Evolutionary conservation across 129 eudicot genomes (phyloP).

Genomic region (Ambrosia trifida): DNA sequence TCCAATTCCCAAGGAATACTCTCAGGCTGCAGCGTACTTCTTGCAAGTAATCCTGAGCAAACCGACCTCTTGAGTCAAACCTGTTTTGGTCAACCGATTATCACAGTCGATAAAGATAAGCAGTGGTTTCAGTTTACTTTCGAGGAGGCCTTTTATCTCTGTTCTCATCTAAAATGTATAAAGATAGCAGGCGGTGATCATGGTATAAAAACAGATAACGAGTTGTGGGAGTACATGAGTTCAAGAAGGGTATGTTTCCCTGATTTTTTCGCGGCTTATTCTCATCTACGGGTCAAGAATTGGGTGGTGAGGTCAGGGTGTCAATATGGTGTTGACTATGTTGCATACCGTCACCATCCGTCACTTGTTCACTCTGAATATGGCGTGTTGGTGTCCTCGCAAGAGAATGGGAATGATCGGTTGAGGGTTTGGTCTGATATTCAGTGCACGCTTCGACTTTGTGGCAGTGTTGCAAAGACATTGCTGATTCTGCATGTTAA

Average conservation of each 20-base stretch:
- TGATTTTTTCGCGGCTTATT: conserved; percentile 51
- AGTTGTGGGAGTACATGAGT: conserved; percentile 59
- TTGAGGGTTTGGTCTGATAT: conserved; percentile 79
- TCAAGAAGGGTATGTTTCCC: conserved; percentile 43
- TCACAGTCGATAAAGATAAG: conserved; percentile 53
- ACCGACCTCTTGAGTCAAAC: conserved; percentile 57
- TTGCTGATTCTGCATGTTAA: conserved; percentile 54
- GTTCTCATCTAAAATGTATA: conserved; percentile 47
- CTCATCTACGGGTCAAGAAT: conserved; percentile 67
- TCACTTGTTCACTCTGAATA: conserved; percentile 68
- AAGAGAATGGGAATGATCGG: conserved; percentile 44
- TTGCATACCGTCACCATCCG: conserved; percentile 84
- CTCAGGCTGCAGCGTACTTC: conserved; percentile 48
- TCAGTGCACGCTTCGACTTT: conserved; percentile 75
- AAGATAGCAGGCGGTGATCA: conserved; percentile 38
- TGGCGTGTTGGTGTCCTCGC: conserved; percentile 53
- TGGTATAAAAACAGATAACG: conserved; percentile 30
- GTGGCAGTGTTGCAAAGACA: conserved; percentile 81
- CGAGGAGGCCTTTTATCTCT: conserved; percentile 75
- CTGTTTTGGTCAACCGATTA: conserved; percentile 71
- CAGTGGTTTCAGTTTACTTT: conserved; percentile 66
- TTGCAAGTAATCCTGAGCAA: conserved; percentile 56
- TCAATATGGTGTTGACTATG: conserved; percentile 79
- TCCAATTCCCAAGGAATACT: conserved; percentile 57
- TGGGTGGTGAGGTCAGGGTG: conserved; percentile 81